Evolutionary conservation across 495 filamentous ascomycete genomes (phyloP).

Genomic region (Amphirosellinia nigrospora): DNA sequence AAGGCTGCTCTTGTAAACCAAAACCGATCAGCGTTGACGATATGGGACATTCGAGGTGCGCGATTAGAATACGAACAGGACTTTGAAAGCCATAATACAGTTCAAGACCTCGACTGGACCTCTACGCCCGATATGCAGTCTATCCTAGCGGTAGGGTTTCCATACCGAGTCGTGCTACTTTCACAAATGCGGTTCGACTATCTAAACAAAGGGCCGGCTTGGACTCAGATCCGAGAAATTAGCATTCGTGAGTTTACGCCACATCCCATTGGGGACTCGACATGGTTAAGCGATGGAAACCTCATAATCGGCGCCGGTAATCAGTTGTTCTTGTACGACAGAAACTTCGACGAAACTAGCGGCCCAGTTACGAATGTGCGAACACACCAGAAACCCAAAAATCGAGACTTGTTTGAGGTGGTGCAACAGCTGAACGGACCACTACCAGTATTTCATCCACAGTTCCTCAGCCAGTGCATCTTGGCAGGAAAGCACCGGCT

Average conservation of each 20-base stretch:
- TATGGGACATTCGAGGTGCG: slow-evolving; percentile 86
- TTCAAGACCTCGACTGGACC: slow-evolving; percentile 92
- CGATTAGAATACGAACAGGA: slow-evolving; percentile 81
- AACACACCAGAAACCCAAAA: slow-evolving; percentile 51
- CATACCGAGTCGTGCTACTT: slow-evolving; percentile 81
- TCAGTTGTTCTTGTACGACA: slow-evolving; percentile 87
- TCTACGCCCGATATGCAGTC: slow-evolving; percentile 91
- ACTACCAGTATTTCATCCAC: slow-evolving; percentile 90
- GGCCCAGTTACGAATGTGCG: slow-evolving; percentile 69
- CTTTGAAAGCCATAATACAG: slow-evolving; percentile 74
- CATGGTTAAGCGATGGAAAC: slow-evolving; percentile 84
- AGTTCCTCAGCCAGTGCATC: slow-evolving; percentile 88
- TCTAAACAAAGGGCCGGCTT: slow-evolving; percentile 85
- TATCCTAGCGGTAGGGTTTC: slow-evolving; percentile 89
- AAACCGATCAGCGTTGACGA: slow-evolving; percentile 76
- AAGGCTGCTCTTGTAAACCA: slow-evolving; percentile 85
- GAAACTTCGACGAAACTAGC: slow-evolving; percentile 68
- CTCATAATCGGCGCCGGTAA: slow-evolving; percentile 90
- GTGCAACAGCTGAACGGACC: slow-evolving; percentile 85
- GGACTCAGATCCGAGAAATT: slow-evolving; percentile 84
- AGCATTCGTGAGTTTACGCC: slow-evolving; percentile 82
- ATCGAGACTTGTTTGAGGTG: slow-evolving; percentile 75
- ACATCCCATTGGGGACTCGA: slow-evolving; percentile 90
- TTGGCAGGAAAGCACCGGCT: slow-evolving; percentile 75
- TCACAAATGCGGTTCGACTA: slow-evolving; percentile 95